These are phyloP conservation scores for Ampelomyces quisqualis DNA, from an alignment of 2,329 filamentous ascomycete genomes.

Conservation along the genomic window DNA sequence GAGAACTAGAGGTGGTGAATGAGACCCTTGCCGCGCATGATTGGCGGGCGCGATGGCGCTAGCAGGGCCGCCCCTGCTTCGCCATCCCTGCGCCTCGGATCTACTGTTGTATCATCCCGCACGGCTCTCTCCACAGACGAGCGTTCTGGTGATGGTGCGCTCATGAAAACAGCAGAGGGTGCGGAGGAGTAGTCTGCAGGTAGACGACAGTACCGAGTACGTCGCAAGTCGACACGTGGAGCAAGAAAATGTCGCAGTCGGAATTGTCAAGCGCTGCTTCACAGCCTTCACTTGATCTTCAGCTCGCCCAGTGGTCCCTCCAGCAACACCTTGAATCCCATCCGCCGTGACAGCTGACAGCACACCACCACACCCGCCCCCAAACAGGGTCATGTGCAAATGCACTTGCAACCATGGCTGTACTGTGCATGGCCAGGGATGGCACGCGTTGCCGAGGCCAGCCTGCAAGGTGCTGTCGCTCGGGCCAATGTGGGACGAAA, in stretches of 20 bases:
- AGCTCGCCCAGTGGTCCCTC: no score
- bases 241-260: no score
- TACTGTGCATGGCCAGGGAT: constrained; percentile 2
- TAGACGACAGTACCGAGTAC: background rate
- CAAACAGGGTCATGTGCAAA: background rate
- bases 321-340: no score
- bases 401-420: constrained; percentile 3
- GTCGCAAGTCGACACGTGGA: no score
- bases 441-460: constrained; percentile 25
- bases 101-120: no score
- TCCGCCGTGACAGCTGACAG: background rate
- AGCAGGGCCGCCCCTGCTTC: constrained; percentile 10
- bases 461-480: constrained; percentile 23
- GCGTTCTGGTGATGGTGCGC: no score
- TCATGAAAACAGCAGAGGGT: no score
- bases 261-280: no score
- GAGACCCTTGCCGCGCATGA: constrained; percentile 13
- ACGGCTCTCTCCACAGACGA: no score
- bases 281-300: no score
- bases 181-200: no score
- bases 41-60: constrained; percentile 15
- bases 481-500: constrained; percentile 32
- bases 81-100: constrained; percentile 2
- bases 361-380: background rate
- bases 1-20: constrained; percentile 8